Conservation (phyloP, 228 moss, liverwort and hornwort genomes). For the Sphagnum fallax region DNA sequence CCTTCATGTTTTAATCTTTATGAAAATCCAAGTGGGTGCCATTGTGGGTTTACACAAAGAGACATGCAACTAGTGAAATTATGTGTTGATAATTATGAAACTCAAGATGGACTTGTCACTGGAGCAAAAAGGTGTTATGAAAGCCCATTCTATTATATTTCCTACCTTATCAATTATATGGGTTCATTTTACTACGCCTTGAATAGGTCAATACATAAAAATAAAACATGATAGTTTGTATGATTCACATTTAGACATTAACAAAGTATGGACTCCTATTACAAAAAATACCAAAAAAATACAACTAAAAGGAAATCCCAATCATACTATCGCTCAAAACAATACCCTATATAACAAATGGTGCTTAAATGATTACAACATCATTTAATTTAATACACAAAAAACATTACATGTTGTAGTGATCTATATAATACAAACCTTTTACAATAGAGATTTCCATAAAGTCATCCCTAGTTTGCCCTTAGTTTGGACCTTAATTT, state of each 20-base stretch:
- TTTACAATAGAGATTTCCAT: no score
- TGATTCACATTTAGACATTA: background rate
- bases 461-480: no score
- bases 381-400: background rate
- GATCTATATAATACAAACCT: background rate
- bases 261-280: background rate
- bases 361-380: background rate
- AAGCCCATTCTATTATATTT: background rate
- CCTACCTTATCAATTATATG: background rate
- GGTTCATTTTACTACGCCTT: background rate
- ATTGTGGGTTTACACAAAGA: background rate
- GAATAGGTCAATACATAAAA: background rate
- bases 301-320: background rate
- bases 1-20: background rate
- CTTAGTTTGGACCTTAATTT: no score
- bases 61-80: background rate
- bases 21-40: background rate
- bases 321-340: background rate
- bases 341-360: background rate
- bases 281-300: background rate
- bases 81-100: background rate
- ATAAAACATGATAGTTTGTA: background rate
- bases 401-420: background rate
- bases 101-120: background rate
- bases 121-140: background rate